Evolutionary conservation across 78 protist species (phyloP).

Genomic region (Mantamonas sphyraenae): DNA sequence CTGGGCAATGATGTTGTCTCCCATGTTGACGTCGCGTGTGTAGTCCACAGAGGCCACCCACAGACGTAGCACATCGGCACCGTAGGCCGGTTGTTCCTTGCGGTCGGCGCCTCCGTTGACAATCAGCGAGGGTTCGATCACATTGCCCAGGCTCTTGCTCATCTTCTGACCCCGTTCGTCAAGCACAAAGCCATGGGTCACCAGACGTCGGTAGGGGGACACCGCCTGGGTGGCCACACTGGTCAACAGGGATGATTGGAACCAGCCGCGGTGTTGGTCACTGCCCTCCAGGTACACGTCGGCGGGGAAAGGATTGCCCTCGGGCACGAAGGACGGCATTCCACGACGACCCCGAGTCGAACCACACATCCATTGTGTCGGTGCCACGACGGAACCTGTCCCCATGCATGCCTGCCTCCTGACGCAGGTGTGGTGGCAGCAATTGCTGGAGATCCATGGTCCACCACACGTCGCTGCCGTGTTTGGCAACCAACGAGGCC

Average conservation of each 20-base stretch:
- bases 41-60: conserved; percentile 77
- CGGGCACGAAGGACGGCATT: conserved; percentile 17
- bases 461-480: conserved; percentile 82
- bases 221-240: conserved; percentile 26
- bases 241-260: conserved; percentile 79
- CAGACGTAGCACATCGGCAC: conserved; percentile 76
- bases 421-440: conserved; percentile 36
- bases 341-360: conserved; percentile 87
- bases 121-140: conserved; percentile 57
- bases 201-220: conserved; percentile 62
- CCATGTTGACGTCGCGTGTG: conserved; percentile 57
- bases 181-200: conserved; percentile 79
- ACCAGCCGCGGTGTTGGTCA: conserved; percentile 96
- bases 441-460: conserved; percentile 27
- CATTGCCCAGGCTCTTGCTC: conserved; percentile 86
- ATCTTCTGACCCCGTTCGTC: conserved; percentile 67
- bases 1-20: conserved; percentile 21
- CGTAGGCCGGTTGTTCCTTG: conserved; percentile 36
- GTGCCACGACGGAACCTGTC: conserved; percentile 17
- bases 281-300: conserved; percentile 75
- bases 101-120: conserved; percentile 50
- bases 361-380: conserved; percentile 96
- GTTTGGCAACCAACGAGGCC: conserved; percentile 14
- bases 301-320: conserved; percentile 32
- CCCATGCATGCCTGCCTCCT: not conserved